Conservation (phyloP, 108 stramenopile species). For the Nitzschia palea region DNA sequence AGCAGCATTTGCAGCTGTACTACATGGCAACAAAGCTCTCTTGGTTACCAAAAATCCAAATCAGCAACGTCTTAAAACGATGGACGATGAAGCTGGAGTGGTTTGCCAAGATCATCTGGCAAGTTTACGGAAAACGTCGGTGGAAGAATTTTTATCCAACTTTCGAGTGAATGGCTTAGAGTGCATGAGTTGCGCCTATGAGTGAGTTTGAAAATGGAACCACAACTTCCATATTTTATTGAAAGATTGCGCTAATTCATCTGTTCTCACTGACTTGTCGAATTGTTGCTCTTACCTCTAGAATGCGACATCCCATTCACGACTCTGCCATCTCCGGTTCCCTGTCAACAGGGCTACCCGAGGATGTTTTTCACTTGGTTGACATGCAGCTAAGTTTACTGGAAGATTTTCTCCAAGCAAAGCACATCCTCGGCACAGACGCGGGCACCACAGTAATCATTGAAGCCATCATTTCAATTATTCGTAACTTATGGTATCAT, state of each 20-base stretch:
- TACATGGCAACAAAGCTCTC: background rate
- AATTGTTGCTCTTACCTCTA: background rate
- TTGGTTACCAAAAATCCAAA: background rate
- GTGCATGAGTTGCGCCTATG: conserved; percentile 29
- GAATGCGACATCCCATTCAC: conserved; percentile 11
- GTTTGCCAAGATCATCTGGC: background rate
- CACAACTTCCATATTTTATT: background rate
- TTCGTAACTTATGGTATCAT: conserved; percentile 51
- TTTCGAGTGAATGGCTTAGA: conserved; percentile 31
- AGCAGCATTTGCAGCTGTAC: background rate
- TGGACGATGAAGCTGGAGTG: background rate
- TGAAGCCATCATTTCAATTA: conserved; percentile 51
- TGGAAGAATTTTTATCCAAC: conserved; percentile 19
- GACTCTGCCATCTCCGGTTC: conserved; percentile 7
- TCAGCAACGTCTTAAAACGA: background rate
- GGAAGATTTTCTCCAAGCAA: conserved; percentile 56
- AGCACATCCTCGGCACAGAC: conserved; percentile 13
- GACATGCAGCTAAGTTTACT: conserved; percentile 64
- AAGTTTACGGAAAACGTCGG: conserved; percentile 6
- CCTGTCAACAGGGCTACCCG: conserved; percentile 65
- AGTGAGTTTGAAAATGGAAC: conserved; percentile 15
- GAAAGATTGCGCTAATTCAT: background rate
- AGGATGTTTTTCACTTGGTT: conserved; percentile 78
- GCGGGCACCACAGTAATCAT: conserved; percentile 54
- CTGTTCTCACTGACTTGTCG: background rate